A percentile compares a stretch with the other conserved stretches of the same genome.
Evolutionary conservation across 2,329 filamentous ascomycete species (phyloP).

Genomic region (Dichotomopilus funicola): DNA sequence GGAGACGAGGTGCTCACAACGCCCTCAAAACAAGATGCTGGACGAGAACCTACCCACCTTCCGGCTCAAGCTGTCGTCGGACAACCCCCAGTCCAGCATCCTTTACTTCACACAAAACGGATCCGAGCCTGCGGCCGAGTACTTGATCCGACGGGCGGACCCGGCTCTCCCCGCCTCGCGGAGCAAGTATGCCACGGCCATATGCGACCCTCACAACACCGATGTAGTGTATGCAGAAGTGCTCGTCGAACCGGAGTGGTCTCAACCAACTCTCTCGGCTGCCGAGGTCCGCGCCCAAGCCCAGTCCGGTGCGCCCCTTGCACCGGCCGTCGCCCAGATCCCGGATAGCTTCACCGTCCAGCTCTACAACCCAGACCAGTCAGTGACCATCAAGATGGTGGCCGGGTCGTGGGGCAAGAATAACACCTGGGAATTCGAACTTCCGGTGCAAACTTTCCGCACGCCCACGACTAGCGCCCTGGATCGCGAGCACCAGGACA

Average conservation of each 20-base stretch:
- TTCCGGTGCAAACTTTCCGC: slow-evolving; percentile 80
- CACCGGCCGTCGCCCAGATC: slow-evolving; percentile 61
- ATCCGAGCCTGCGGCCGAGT: slow-evolving; percentile 71
- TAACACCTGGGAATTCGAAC: slow-evolving; percentile 84
- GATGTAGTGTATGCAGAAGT: slow-evolving; percentile 86
- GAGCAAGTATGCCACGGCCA: slow-evolving; percentile 79
- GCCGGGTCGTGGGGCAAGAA: slow-evolving; percentile 73
- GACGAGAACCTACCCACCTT: slow-evolving; percentile 88
- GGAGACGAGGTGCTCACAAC: neutral
- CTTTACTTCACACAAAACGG: slow-evolving; percentile 64
- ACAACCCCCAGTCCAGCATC: slow-evolving; percentile 49
- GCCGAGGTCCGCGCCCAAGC: slow-evolving; percentile 66
- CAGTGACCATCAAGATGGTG: slow-evolving; percentile 63
- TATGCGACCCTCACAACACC: slow-evolving; percentile 74
- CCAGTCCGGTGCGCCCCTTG: slow-evolving; percentile 35
- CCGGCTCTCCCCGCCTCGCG: slow-evolving; percentile 60
- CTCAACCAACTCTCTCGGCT: slow-evolving; percentile 71
- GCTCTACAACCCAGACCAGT: slow-evolving; percentile 90
- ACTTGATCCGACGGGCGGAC: slow-evolving; percentile 71
- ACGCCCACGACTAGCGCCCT: slow-evolving; percentile 71
- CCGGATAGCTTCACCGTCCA: slow-evolving; percentile 77
- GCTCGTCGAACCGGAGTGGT: slow-evolving; percentile 76
- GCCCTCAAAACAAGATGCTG: slow-evolving; percentile 52
- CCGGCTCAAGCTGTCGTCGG: slow-evolving; percentile 45
- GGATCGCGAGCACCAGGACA: slow-evolving; percentile 62